phyloP scores from a whole-genome alignment of 2,329 filamentous ascomycete species.

The Xylariaceae sp. region DNA sequence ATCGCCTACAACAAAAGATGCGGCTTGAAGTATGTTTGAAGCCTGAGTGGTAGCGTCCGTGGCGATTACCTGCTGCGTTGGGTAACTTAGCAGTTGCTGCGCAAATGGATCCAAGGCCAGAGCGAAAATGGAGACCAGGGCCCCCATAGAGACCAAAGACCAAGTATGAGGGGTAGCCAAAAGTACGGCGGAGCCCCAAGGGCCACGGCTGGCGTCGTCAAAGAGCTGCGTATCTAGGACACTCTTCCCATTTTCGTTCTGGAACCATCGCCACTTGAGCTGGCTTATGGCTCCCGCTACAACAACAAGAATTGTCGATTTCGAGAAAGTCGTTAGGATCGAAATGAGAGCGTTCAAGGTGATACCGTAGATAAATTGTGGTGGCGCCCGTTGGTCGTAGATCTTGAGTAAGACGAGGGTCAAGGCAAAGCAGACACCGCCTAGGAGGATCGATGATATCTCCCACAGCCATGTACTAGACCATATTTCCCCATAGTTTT shows the following conservation, averaged over 20 bases:
- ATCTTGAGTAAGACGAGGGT: conserved; percentile 1
- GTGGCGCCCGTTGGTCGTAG: conserved; percentile 5
- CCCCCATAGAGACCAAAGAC: conserved; percentile 10
- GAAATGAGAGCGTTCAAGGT: conserved; percentile 27
- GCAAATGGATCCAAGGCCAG: conserved; percentile 20
- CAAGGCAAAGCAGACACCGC: background rate
- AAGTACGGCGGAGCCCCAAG: conserved; percentile 2
- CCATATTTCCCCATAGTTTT: no score
- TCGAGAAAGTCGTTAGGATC: conserved; percentile 11
- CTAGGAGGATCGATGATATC: background rate
- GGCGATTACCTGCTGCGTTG: background rate
- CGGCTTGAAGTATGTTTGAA: background rate
- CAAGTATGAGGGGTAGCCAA: background rate
- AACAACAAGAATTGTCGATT: conserved; percentile 7
- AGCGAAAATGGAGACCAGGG: conserved; percentile 11
- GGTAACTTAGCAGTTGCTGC: conserved; percentile 13
- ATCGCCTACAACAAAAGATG: background rate
- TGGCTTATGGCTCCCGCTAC: conserved; percentile 16
- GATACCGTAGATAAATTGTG: conserved; percentile 15
- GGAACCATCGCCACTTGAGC: conserved; percentile 27
- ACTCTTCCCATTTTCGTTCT: background rate
- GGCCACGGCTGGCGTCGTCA: conserved; percentile 20
- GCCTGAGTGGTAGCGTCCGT: background rate
- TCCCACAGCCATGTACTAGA: conserved; percentile 29
- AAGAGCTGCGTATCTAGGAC: conserved; percentile 9